phyloP scores from a whole-genome alignment of 1,139 yeast species.

The Kurtzmaniella quercitrusa region DNA sequence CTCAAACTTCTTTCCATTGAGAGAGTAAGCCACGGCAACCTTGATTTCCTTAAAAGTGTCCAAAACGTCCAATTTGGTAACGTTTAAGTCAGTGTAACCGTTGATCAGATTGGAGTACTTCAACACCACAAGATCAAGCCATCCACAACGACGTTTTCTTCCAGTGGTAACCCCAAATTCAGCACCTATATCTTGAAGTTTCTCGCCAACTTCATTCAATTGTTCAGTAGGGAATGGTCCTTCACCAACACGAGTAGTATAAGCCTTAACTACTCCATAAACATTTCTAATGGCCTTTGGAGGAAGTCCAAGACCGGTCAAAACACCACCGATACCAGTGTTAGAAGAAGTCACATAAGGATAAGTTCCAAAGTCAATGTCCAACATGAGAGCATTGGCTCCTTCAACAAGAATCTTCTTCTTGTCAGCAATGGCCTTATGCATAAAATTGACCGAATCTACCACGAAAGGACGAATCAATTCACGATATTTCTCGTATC shows the following conservation, averaged over 20 bases:
- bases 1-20: slow-evolving; percentile 68
- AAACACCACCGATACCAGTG: slow-evolving; percentile 97
- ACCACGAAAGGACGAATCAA: slow-evolving; percentile 84
- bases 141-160: slow-evolving; percentile 98
- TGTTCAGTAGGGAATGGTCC: slow-evolving; percentile 99
- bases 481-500: slow-evolving; percentile 73
- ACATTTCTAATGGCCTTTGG: slow-evolving; percentile 76
- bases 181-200: slow-evolving; percentile 86
- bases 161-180: slow-evolving; percentile 99
- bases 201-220: slow-evolving; percentile 80
- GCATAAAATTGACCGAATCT: slow-evolving; percentile 88
- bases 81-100: slow-evolving; percentile 91
- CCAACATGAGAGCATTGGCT: slow-evolving; percentile 97
- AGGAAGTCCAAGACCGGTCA: slow-evolving; percentile 95
- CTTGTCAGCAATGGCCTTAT: slow-evolving; percentile 69
- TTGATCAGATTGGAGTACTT: slow-evolving; percentile 87
- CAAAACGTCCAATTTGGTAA: slow-evolving; percentile 92
- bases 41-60: slow-evolving; percentile 85
- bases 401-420: slow-evolving; percentile 94
- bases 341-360: slow-evolving; percentile 96
- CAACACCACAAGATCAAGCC: slow-evolving; percentile 95
- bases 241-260: slow-evolving; percentile 98
- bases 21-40: slow-evolving; percentile 78
- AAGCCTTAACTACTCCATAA: slow-evolving; percentile 97
- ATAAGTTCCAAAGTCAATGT: slow-evolving; percentile 95